Percentiles rank a stretch among this genome's conserved stretches.
These are phyloP conservation scores for Capsicum rhomboideum DNA, from an alignment of 257 asterid genomes.

Conservation along the genomic window DNA sequence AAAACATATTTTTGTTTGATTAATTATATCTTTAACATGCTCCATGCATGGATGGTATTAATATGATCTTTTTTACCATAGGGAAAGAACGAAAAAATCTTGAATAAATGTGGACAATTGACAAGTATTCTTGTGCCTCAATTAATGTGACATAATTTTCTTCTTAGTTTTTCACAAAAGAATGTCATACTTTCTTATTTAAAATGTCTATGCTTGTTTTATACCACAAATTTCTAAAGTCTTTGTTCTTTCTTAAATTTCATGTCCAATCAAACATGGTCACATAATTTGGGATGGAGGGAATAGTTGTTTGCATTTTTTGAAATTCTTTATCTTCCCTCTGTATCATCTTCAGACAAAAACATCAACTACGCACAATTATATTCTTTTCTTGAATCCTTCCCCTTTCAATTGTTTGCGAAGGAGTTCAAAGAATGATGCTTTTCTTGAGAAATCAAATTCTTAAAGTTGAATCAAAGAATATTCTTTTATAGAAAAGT, in stretches of 20 bases:
- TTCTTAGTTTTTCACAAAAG: too few species aligned
- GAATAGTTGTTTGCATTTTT: background rate
- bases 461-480: background rate
- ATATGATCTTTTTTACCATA: background rate
- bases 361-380: background rate
- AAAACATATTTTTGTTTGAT: background rate
- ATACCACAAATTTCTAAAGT: too few species aligned
- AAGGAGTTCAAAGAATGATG: background rate
- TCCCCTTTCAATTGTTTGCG: background rate
- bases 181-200: too few species aligned
- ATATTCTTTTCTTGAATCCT: background rate
- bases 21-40: too few species aligned
- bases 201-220: too few species aligned
- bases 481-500: background rate
- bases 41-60: too few species aligned
- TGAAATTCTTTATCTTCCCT: background rate
- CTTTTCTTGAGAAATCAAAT: background rate
- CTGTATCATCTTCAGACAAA: background rate
- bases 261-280: too few species aligned
- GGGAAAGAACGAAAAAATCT: background rate
- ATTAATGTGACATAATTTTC: too few species aligned
- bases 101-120: background rate
- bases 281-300: background rate
- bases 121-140: too few species aligned
- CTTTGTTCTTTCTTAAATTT: too few species aligned